Evolutionary conservation across 2,329 filamentous ascomycete species (phyloP), one percentile per base, ranked within the genome.

Genomic region (Beauveria asiatica): DNA sequence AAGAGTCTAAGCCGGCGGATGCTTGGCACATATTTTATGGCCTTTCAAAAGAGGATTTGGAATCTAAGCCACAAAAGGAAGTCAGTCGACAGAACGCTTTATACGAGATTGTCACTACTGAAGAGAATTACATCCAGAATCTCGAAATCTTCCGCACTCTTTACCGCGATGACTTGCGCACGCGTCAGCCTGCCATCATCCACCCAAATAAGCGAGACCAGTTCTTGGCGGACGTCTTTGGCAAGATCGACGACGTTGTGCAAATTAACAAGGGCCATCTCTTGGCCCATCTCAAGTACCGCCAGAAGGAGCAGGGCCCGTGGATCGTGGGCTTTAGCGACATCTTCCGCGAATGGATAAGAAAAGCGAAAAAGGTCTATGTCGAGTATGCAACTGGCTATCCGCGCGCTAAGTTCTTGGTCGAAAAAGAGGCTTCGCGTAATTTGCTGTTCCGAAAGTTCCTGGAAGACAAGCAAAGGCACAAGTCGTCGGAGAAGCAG

Each of bases 271-370:
- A 95, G 72, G 92, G 97, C 64, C 88, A 94, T 71, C 82, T 99
- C 21, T 77, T 99, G 25, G 89, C 93, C 2, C 93, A 97, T 72
- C 83, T 99, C 67, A 97, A 97, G 70, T 99, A 97, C 71, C 86
- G 94, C 27, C 94, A 99, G 72, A 89, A 94, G 68, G 94, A 97
- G 70, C 93, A 99, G 75, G 94, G 94, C 0, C 94, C 94, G 0
- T 99, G 92, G 86, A 87, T 99, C 61, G 80, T 84, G 13, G 94
- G 94, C 3, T 97, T 97, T 74, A 97, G 92, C 70, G 94, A 97
- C 69, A 90, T 99, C 54, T 97, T 99, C 78, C 82, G 94, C 61
- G 94, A 99, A 75, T 99, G 94, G 94, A 96, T 97, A 63, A 85
- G 94, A 64, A 97, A 97, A 73, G 94, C 94, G 37, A 91, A 88